Percentiles rank a stretch among this genome's conserved stretches.
Conservation (phyloP, 2,329 filamentous ascomycete species). For the Clarireedia homoeocarpa region DNA sequence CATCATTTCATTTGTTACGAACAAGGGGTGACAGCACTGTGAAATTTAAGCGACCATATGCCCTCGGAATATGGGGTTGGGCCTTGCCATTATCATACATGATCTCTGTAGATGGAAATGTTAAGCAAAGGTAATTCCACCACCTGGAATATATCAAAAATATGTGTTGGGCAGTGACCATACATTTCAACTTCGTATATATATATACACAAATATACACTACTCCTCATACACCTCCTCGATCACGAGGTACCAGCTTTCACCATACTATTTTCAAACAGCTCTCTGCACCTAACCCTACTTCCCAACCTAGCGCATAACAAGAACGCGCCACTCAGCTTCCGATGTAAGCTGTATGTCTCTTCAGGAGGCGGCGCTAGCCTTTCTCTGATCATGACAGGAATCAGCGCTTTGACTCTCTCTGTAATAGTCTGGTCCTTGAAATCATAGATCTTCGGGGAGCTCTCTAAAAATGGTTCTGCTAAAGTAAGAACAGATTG, state of each 20-base stretch:
- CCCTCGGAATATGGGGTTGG: no score
- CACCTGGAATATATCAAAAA: background rate
- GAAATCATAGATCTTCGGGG: slow-evolving; percentile 86
- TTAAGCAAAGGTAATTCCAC: no score
- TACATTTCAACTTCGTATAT: background rate
- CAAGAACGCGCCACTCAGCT: slow-evolving; percentile 90
- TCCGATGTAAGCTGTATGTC: slow-evolving; percentile 91
- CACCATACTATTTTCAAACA: slow-evolving; percentile 53
- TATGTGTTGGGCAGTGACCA: background rate
- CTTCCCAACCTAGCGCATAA: slow-evolving; percentile 83
- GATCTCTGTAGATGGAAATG: no score
- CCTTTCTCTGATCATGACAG: slow-evolving; percentile 85
- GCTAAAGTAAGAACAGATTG: slow-evolving; percentile 81
- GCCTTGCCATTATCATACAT: no score
- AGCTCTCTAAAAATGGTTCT: slow-evolving; percentile 73
- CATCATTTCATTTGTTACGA: no score
- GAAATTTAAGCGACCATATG: no score
- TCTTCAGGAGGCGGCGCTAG: slow-evolving; percentile 91
- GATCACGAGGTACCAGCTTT: slow-evolving; percentile 20
- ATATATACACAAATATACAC: background rate
- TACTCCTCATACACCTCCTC: no score
- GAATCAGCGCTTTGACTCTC: slow-evolving; percentile 78
- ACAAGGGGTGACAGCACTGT: no score
- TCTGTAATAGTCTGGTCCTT: slow-evolving; percentile 93
- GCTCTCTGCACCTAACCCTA: slow-evolving; percentile 67